These are phyloP conservation scores for Tolypocladium sp. DNA, from an alignment of 2,329 filamentous ascomycete species.

Conservation along the genomic window DNA sequence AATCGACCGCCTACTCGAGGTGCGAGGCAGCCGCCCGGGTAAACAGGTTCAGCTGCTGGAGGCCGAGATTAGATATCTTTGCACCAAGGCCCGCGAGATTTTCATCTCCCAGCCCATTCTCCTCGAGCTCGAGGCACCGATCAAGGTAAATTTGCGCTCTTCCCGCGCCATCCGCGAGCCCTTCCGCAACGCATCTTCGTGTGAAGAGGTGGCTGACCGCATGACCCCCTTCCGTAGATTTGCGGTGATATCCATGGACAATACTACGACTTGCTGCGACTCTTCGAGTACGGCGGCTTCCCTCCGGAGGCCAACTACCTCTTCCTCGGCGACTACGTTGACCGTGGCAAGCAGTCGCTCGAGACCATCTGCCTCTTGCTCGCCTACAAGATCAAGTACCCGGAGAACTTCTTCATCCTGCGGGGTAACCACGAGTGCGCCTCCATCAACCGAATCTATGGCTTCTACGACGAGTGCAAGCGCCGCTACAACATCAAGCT, in stretches of 20 bases:
- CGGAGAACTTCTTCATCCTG: constrained; percentile 98
- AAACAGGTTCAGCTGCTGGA: constrained; percentile 98
- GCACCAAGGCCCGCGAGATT: constrained; percentile 97
- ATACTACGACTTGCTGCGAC: constrained; percentile 93
- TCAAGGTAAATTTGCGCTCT: constrained; percentile 66
- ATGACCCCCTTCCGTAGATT: constrained; percentile 53
- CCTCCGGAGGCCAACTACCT: constrained; percentile 98
- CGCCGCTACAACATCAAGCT: constrained; percentile 98
- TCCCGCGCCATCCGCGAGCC: background rate
- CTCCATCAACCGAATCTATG: constrained; percentile 97
- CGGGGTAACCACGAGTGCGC: constrained; percentile 99
- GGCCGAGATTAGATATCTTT: constrained; percentile 91
- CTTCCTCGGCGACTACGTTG: constrained; percentile 97
- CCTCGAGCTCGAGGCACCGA: constrained; percentile 93
- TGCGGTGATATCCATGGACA: constrained; percentile 99
- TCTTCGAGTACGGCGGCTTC: constrained; percentile 98
- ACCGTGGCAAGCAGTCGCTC: constrained; percentile 96
- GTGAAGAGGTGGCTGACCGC: constrained; percentile 5
- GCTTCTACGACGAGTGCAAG: constrained; percentile 99
- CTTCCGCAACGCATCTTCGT: background rate
- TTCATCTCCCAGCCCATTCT: constrained; percentile 99
- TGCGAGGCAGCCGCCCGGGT: constrained; percentile 92
- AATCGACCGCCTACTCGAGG: constrained; percentile 96
- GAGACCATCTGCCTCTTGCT: constrained; percentile 96
- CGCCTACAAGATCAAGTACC: constrained; percentile 99